These are phyloP conservation scores for Cladosporium velox DNA, from an alignment of 2,329 filamentous ascomycete genomes.

Conservation along the genomic window DNA sequence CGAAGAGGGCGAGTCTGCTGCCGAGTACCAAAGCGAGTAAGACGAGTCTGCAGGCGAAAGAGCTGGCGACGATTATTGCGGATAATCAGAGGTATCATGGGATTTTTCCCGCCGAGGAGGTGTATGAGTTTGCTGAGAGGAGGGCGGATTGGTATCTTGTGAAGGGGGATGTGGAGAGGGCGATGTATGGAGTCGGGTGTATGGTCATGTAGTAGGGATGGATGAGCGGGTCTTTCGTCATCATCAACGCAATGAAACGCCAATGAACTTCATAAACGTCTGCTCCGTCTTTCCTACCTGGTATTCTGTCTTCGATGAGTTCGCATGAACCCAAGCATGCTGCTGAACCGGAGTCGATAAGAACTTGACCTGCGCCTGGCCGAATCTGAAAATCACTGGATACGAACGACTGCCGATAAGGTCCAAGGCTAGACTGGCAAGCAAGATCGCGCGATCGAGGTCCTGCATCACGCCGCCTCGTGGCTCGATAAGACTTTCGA, in stretches of 20 bases:
- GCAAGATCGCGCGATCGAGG: background rate
- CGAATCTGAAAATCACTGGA: background rate
- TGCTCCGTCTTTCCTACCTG: background rate
- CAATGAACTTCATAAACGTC: background rate
- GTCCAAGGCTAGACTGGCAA: background rate
- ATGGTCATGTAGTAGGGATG: slow-evolving; percentile 65
- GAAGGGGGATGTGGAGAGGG: slow-evolving; percentile 83
- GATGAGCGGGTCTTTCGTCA: background rate
- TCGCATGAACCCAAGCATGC: background rate
- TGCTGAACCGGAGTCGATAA: background rate
- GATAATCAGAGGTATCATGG: slow-evolving; percentile 87
- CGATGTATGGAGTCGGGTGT: slow-evolving; percentile 96
- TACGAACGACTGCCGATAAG: background rate
- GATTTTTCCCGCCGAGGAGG: slow-evolving; percentile 92
- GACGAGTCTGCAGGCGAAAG: slow-evolving; percentile 78
- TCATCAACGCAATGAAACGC: background rate
- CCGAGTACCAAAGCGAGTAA: slow-evolving; percentile 54
- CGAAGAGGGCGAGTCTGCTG: slow-evolving; percentile 61
- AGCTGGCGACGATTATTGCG: slow-evolving; percentile 92
- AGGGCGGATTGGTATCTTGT: slow-evolving; percentile 95
- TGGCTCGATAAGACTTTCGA: background rate
- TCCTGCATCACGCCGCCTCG: background rate
- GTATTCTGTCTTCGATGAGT: background rate
- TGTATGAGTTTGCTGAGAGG: slow-evolving; percentile 94
- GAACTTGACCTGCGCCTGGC: background rate